phyloP scores from a whole-genome alignment of 176 grass and related monocot species.

The Urochloa ruziziensis region DNA sequence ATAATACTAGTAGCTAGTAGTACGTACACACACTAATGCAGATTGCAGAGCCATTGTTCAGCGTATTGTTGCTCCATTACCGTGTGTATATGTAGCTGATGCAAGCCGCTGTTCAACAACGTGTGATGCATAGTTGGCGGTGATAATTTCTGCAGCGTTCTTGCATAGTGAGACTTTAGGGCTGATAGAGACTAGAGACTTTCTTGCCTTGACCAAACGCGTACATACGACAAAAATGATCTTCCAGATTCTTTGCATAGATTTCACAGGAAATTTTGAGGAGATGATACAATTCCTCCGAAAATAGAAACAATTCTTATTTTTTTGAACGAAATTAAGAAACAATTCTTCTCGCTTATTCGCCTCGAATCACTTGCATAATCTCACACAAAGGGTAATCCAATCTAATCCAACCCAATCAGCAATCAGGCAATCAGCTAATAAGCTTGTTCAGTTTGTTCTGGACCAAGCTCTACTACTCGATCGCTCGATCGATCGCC shows the following conservation, averaged over 20 bases:
- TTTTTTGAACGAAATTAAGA: neutral
- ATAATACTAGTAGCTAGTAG: neutral
- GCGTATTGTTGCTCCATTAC: neutral
- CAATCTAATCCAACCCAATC: neutral
- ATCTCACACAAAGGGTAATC: neutral
- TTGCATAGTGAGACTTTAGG: neutral
- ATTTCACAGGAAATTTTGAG: neutral
- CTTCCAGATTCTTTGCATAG: neutral
- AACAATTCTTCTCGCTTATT: neutral
- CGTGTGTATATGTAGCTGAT: slow-evolving; percentile 27
- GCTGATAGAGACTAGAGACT: slow-evolving; percentile 15
- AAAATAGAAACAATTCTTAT: neutral
- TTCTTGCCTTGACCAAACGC: slow-evolving; percentile 1
- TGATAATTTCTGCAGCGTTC: slow-evolving; percentile 37
- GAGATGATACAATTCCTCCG: neutral
- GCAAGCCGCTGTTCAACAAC: slow-evolving; percentile 23
- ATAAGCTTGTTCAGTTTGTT: no score
- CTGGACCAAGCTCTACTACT: no score
- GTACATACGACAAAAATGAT: neutral
- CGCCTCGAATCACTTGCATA: neutral
- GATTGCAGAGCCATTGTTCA: neutral
- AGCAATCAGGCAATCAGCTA: no score
- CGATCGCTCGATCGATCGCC: no score
- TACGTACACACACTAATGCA: slow-evolving; percentile 2
- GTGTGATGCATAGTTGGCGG: slow-evolving; percentile 31